Evolutionary conservation across 805 yeast species (phyloP), one percentile per base, ranked within the genome.

Genomic region (Wickerhamiella allomyrinae): DNA sequence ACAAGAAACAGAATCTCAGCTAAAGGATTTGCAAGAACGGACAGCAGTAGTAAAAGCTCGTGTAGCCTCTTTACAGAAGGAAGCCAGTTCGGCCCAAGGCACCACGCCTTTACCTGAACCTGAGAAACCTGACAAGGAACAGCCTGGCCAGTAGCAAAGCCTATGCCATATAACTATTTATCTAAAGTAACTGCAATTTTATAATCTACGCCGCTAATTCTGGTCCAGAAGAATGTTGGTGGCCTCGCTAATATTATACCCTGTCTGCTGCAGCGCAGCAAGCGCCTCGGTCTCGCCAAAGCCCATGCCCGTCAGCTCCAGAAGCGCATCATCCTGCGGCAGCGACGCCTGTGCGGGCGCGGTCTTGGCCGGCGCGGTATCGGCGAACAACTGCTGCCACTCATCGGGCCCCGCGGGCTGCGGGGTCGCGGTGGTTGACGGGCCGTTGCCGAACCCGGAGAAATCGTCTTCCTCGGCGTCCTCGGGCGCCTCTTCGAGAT

Each of bases 351-450:
- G 8, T 17, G 9, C 31, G 14, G 20, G 10, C 15, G 33, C 14
- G 3, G 27, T 19, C 13, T 24, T 22, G 13, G 39, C 22, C 11
- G 46, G 47, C 21, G 47, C 33, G 14, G 51, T n/a, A 52, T 93
- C 94, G 3, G 93, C 89, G 64, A 86, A 86, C 20, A 86, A 70
- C 62, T 84, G 87, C 55, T 86, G 95, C 96, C 96, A 86, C 58
- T 86, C 96, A 54, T 84, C 94, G 41, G 57, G 54, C 19, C 52
- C 55, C n/a, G 55, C 47, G 43, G 29, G 37, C 9, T 29, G 38
- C 20, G 35, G 39, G 7, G 46, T 15, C 9, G 29, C 20, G 17
- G 48, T 36, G 15, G 27, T 24, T 15, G 39, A 33, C 25, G 37
- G 40, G 13, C 38, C 38, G 38, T 34, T 44, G 23, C 39, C 39